Evolutionary conservation across 176 grass and related monocot genomes (phyloP).

Genomic region (Carex littledalei): DNA sequence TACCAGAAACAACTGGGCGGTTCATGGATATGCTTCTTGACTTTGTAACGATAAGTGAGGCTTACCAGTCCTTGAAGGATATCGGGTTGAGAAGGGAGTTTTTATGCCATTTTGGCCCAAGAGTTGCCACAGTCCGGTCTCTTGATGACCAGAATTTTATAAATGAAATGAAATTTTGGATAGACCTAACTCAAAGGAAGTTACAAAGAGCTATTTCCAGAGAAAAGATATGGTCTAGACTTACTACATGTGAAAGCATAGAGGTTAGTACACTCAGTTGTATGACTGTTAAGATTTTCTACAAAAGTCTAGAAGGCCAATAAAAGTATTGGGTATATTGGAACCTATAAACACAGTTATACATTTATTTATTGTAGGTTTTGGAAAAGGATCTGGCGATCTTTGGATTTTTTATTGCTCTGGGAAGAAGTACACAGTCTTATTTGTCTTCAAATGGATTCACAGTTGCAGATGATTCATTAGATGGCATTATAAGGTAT

Average conservation of each 20-base stretch:
- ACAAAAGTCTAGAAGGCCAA: slow-evolving; percentile 1
- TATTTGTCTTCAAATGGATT: slow-evolving; percentile 74
- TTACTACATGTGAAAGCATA: slow-evolving; percentile 98
- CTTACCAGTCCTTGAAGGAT: slow-evolving; percentile 76
- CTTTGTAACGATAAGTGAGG: slow-evolving; percentile 71
- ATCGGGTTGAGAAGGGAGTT: slow-evolving; percentile 90
- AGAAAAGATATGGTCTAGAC: slow-evolving; percentile 99
- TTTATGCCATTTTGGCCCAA: slow-evolving; percentile 81
- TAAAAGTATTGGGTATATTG: slow-evolving; percentile 1
- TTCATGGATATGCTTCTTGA: slow-evolving; percentile 97
- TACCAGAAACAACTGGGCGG: slow-evolving; percentile 76
- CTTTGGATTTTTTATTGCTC: slow-evolving; percentile 99
- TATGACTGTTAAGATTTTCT: background rate
- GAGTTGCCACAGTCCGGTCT: slow-evolving; percentile 59
- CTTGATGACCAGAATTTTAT: slow-evolving; percentile 40
- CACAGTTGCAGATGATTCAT: slow-evolving; percentile 58
- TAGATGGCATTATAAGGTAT: slow-evolving; percentile 83
- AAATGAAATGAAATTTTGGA: slow-evolving; percentile 81
- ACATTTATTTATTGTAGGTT: slow-evolving; percentile 50
- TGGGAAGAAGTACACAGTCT: slow-evolving; percentile 82
- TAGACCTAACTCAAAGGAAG: slow-evolving; percentile 79
- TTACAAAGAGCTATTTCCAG: slow-evolving; percentile 72
- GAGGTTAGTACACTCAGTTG: slow-evolving; percentile 55
- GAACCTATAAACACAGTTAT: slow-evolving; percentile 15
- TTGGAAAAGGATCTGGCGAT: slow-evolving; percentile 97